A percentile compares a stretch with the other conserved stretches of the same genome.
phyloP scores from a whole-genome alignment of 305 asterid genomes.

The Ajuga reptans region DNA sequence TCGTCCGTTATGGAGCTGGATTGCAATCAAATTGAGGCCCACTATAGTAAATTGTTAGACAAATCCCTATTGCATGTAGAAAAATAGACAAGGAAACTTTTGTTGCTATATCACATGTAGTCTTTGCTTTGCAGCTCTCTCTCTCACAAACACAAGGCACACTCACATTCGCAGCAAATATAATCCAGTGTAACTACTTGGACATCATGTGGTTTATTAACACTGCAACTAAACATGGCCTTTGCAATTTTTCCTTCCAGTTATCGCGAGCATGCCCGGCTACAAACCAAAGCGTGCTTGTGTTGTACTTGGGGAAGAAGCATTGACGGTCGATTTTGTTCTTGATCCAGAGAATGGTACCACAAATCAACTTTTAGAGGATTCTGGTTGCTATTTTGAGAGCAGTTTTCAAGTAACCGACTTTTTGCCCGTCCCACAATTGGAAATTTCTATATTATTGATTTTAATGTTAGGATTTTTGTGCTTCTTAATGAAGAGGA shows the following conservation, averaged over 20 bases:
- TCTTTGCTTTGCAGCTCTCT: not conserved
- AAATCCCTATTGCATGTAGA: too few species aligned
- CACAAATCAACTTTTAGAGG: conserved; percentile 22
- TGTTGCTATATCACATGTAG: not conserved
- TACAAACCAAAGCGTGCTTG: conserved; percentile 62
- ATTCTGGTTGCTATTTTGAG: conserved; percentile 41
- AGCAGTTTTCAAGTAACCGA: conserved; percentile 29
- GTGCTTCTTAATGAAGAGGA: conserved; percentile 54
- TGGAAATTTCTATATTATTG: conserved; percentile 37
- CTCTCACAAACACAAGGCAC: not conserved
- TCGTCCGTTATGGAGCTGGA: not conserved
- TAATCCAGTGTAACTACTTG: not conserved
- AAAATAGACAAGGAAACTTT: too few species aligned
- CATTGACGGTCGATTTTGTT: conserved; percentile 58
- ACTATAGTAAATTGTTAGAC: not conserved
- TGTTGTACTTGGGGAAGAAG: conserved; percentile 51
- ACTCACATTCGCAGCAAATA: too few species aligned
- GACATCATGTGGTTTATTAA: not conserved
- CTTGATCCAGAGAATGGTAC: conserved; percentile 44
- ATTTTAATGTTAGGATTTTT: conserved; percentile 47
- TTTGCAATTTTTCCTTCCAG: conserved; percentile 29
- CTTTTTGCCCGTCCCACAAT: conserved; percentile 36
- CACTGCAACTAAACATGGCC: not conserved
- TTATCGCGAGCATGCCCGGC: conserved; percentile 59
- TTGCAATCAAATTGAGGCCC: not conserved